Conservation (phyloP, 352 stramenopile genomes). For the Pythium dissimile region DNA sequence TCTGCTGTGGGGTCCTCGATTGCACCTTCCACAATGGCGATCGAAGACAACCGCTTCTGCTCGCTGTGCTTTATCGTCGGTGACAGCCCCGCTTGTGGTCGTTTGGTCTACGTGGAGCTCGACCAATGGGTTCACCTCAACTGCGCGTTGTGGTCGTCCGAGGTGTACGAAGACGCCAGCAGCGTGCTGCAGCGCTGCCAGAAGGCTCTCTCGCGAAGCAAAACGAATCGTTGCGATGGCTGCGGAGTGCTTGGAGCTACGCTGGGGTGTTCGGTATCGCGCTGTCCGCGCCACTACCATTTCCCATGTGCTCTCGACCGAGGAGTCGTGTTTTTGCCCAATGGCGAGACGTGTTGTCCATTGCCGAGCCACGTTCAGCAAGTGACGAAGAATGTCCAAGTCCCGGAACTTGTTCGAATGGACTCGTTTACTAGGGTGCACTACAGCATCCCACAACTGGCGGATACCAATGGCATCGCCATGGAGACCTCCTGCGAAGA, state of each 20-base stretch:
- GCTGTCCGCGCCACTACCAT: conserved; percentile 91
- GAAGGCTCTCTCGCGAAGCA: conserved; percentile 84
- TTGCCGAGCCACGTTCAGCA: conserved; percentile 45
- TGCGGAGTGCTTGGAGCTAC: conserved; percentile 90
- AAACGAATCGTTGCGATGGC: conserved; percentile 88
- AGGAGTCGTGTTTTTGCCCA: conserved; percentile 65
- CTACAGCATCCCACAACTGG: neutral
- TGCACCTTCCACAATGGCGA: neutral
- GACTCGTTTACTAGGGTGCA: neutral
- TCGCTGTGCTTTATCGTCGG: conserved; percentile 80
- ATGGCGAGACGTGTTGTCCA: conserved; percentile 66
- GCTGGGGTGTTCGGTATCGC: conserved; percentile 85
- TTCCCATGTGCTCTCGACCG: conserved; percentile 89
- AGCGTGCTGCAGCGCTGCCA: conserved; percentile 83
- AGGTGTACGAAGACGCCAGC: conserved; percentile 84
- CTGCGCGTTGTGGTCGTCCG: conserved; percentile 91
- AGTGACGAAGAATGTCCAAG: conserved; percentile 33
- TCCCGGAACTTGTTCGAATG: neutral
- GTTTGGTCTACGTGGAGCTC: conserved; percentile 76
- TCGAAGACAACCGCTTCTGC: conserved; percentile 74
- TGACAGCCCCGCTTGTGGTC: conserved; percentile 65
- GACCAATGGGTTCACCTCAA: conserved; percentile 91
- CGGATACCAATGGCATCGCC: neutral
- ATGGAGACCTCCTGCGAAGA: neutral
- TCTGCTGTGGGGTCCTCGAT: neutral